Base-by-base conservation (phyloP, 805 yeast species). In the Wickerhamiella occidentalis region DNA sequence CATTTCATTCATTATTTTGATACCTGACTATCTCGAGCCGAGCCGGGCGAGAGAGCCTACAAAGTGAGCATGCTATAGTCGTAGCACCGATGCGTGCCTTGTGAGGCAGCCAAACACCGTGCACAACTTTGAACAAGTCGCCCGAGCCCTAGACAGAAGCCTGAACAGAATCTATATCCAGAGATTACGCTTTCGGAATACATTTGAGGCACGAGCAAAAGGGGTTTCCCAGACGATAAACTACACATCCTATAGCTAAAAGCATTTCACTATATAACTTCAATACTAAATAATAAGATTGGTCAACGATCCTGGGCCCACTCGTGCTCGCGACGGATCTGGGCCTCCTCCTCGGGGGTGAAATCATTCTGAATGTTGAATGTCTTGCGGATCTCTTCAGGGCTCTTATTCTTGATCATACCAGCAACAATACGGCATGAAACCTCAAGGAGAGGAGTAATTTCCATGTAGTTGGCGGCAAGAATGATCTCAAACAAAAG, bases 361-460 rank as follows among this genome's bases (percentile, higher is more conserved):
- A 70, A 70, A 57, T 70, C 74, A 56, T 70, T 70, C 49, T 60
- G 63, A 50, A 70, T 70, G 55, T 70, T 70, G 60, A 70, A 70
- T 8, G 70, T 67, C 53, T 67, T 67, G 50, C 74, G 65, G 53
- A 70, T 69, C 56, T 70, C 74, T 54, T 70, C 74, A 17, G 74
- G 72, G 23, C 64, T 55, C 60, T 70, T 70, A 51, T 70, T 70
- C 58, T 67, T 68, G 60, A 71, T 71, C 74, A 71, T 69, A 55
- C 67, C 67, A 49, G 75, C 75, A 22, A 71, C 74, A 11, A 72
- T 69, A 59, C 72, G 71, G 61, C 75, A 71, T 22, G 74, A 74
- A 17, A 68, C 70, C 47, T 71, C 75, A 40, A 71, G 62, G 33
- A 71, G 61, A 1, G 73, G 70, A 48, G 66, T 64, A 56, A 71